Conservation (phyloP, 441 rosid species). For the Pelargonium australe region DNA sequence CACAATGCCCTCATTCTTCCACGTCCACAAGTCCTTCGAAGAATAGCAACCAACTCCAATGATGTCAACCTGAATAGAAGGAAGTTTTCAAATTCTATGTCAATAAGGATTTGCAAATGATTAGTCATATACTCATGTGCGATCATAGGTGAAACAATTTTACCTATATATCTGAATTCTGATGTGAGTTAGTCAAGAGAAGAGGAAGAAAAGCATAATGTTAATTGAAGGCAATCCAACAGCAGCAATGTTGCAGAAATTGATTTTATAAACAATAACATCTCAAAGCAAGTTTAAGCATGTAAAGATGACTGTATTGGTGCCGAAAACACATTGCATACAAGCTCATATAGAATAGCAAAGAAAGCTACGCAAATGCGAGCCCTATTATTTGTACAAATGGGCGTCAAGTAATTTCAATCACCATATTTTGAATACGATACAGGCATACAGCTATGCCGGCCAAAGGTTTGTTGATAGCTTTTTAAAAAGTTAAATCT, state of each 20-base stretch:
- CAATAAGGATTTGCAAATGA: conserved; percentile 1
- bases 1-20: conserved; percentile 87
- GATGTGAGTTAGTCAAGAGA: not conserved
- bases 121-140: not conserved
- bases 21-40: conserved; percentile 80
- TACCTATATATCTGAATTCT: not conserved
- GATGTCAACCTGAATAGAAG: conserved; percentile 64
- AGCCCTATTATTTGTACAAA: not conserved
- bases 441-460: not conserved
- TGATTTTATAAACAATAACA: not conserved
- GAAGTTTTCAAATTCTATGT: conserved; percentile 3
- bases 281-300: not conserved
- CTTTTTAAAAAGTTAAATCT: not conserved
- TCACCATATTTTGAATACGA: not conserved
- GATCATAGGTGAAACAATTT: not conserved
- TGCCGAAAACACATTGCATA: not conserved
- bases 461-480: not conserved
- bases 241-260: not conserved
- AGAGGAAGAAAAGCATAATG: not conserved
- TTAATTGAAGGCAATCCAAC: not conserved
- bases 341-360: not conserved
- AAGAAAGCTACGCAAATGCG: not conserved
- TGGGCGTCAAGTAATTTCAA: not conserved
- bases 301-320: not conserved
- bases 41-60: conserved; percentile 96